Evolutionary conservation across 768 basidiomycete genomes (phyloP), one percentile per base, ranked within the genome.

Genomic region (Suillus paluster): DNA sequence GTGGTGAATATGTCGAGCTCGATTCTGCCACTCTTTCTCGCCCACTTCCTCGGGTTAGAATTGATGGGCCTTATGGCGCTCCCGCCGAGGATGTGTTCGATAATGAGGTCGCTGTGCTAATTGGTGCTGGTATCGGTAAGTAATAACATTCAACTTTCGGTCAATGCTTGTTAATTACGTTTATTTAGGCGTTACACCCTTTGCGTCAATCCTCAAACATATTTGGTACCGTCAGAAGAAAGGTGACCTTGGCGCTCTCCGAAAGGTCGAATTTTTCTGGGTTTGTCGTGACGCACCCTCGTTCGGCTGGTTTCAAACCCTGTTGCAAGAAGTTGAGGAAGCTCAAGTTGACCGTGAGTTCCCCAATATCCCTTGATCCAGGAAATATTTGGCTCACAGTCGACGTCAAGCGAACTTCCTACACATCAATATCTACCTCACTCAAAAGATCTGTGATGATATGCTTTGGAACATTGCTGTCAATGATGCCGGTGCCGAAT

Each of bases 261-360:
- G 90, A 57, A 86, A 91, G 46, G 96, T 97, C 61, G 94, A 97
- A 68, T 96, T 97, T 77, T 92, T 97, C 79, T 97, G 95, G 95
- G 85, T 94, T 65, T 92, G 90, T 73, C 89, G 92, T 72, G 92
- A 95, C 67, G 87, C 91, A n/a, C 93, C 93, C n/a, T 92, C 92
- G n/a, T 95, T 97, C 70, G 95, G 94, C 68, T 97, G 95, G 95
- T 97, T 98, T 85, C 93, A 96, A 75, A 88, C 84, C 63, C 78
- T 97, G 57, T 81, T 97, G 63, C 89, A 90, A 70, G 89, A 95
- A 72, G 88, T 97, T 50, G 95, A 97, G 73, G 87, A 86, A 54
- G 90, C 92, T 49, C 94, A 95, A 71, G 87, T 87, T 39, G 92
- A 95, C 81, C 91, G 94, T 94, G 71, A 81, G 92, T 83, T 27